Evolutionary conservation across 805 yeast genomes (phyloP), one percentile per base, ranked within the genome.

Genomic region (Zygosaccharomyces kombuchaensis): DNA sequence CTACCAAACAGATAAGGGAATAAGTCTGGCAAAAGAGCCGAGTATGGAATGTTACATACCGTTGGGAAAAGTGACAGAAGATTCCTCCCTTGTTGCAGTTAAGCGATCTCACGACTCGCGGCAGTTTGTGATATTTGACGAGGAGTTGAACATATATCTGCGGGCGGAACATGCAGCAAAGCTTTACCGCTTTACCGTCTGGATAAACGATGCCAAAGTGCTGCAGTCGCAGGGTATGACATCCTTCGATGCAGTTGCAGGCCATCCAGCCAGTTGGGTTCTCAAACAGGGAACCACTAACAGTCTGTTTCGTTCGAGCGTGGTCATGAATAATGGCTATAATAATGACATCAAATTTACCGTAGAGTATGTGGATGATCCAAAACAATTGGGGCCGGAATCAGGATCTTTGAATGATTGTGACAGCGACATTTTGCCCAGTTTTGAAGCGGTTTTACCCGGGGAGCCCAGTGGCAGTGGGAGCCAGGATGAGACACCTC

Each of bases 281-380:
- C 37, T 63, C 31, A 56, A 55, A 21, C 39, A 44, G 3, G 46
- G 48, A 9, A 45, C 52, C n/a, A 36, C 54, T 6, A 55, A 51
- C 4, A 34, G 45, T 14, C 37, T 62, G 26, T 63, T 62, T 36
- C 50, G 55, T 42, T 60, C 65, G 10, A 60, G 57, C 26, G 60
- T 60, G 3, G 65, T 62, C 1, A 61, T 63, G 68, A 63, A 62
- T 44, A 62, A 62, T 48, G 67, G 65, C 2, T 58, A 57, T 41
- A 58, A 57, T 39, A 63, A 63, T 40, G 23, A 49, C 16, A 57
- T 59, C n/a, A 58, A 44, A 25, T 55, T 56, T 17, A 14, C 42
- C 34, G 39, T 49, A 12, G 50, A 49, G 30, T 55, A 51, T 36
- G 17, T 17, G 17, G 44, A 45, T 3, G 41, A 37, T 13, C 21